Conservation (phyloP, 495 filamentous ascomycete genomes). For the Aspergillus biplanus region DNA sequence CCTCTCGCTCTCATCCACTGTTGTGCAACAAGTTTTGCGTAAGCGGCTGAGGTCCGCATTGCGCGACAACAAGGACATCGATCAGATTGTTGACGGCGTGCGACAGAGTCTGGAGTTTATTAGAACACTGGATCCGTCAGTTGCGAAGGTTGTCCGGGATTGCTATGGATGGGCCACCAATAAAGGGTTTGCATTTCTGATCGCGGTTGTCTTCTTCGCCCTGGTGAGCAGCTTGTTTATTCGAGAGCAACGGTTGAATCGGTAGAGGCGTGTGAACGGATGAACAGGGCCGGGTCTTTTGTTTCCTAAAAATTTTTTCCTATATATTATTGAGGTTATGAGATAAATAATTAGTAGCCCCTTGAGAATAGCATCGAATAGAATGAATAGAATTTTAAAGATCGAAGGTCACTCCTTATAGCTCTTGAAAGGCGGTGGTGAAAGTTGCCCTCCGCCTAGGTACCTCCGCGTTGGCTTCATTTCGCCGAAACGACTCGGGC, state of each 20-base stretch:
- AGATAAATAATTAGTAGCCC: background rate
- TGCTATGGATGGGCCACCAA: slow-evolving; percentile 66
- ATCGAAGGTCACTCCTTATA: background rate
- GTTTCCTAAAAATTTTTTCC: background rate
- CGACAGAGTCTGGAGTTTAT: slow-evolving; percentile 76
- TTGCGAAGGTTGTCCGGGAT: slow-evolving; percentile 62
- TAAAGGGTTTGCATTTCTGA: slow-evolving; percentile 50
- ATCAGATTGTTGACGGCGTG: slow-evolving; percentile 71
- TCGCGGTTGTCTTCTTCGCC: slow-evolving; percentile 48
- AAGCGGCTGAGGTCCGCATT: slow-evolving; percentile 56
- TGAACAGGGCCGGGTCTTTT: background rate
- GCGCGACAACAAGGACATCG: slow-evolving; percentile 60
- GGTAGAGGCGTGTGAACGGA: slow-evolving; percentile 23
- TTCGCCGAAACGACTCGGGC: background rate
- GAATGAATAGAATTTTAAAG: background rate
- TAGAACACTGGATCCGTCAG: slow-evolving; percentile 62
- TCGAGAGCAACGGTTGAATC: slow-evolving; percentile 44
- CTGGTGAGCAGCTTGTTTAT: slow-evolving; percentile 51
- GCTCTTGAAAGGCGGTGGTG: background rate
- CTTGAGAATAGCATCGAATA: background rate
- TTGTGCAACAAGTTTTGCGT: slow-evolving; percentile 73
- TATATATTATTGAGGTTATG: background rate
- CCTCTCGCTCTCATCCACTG: slow-evolving; percentile 68
- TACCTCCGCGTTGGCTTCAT: slow-evolving; percentile 8
- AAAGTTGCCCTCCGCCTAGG: slow-evolving; percentile 15